phyloP scores from a whole-genome alignment of 257 asterid genomes.

The Salvia rosmarinus region DNA sequence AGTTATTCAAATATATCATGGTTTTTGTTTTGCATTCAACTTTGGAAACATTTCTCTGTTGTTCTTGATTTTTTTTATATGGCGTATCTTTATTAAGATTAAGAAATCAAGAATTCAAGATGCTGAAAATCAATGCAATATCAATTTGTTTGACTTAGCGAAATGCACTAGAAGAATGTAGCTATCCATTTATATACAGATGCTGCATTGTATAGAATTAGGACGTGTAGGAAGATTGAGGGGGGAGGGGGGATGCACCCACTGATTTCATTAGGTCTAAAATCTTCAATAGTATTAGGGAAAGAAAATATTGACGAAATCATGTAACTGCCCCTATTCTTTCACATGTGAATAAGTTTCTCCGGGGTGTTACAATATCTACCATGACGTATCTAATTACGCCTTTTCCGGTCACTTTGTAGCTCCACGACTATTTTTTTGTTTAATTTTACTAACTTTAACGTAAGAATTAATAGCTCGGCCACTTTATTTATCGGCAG shows the following conservation, averaged over 20 bases:
- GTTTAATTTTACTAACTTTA: slow-evolving; percentile 24
- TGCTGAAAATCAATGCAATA: neutral
- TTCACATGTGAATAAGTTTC: slow-evolving; percentile 6
- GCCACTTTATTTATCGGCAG: slow-evolving; percentile 31
- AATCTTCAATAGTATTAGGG: no score
- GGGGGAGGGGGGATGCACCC: neutral
- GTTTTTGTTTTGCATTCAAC: neutral
- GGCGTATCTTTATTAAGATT: neutral
- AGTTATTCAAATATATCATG: neutral
- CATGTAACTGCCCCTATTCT: slow-evolving; percentile 13
- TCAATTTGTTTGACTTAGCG: neutral
- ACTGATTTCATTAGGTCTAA: neutral
- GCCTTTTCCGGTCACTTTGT: neutral
- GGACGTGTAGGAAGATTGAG: neutral
- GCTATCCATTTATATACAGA: no score
- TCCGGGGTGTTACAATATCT: slow-evolving; percentile 10
- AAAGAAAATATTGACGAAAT: slow-evolving; percentile 17
- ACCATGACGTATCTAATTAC: slow-evolving; percentile 17
- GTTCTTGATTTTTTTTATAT: neutral
- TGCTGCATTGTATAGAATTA: no score
- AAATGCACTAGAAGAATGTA: no score
- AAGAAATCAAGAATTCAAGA: slow-evolving; percentile 4
- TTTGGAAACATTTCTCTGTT: neutral
- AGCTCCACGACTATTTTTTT: neutral
- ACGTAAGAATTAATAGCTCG: slow-evolving; percentile 25